A percentile compares a stretch with the other conserved stretches of the same genome.
Evolutionary conservation across 306 rosid species (phyloP).

Genomic region (Abrus precatorius): DNA sequence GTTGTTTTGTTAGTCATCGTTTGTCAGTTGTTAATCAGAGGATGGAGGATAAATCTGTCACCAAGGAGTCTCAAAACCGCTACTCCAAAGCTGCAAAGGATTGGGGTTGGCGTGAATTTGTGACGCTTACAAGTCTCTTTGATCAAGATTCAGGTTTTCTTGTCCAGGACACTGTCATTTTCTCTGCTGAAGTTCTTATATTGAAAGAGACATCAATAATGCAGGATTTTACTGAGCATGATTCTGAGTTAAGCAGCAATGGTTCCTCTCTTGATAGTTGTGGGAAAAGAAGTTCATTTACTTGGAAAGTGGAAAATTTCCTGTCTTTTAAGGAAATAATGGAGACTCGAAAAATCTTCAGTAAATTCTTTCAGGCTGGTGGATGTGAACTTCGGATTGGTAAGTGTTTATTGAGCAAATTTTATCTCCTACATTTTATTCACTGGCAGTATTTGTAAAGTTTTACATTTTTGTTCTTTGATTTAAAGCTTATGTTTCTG

Average conservation of each 20-base stretch:
- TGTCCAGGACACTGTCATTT: slow-evolving; percentile 91
- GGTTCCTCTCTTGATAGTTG: slow-evolving; percentile 63
- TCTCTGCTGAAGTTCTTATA: slow-evolving; percentile 98
- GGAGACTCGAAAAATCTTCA: slow-evolving; percentile 98
- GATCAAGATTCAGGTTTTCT: slow-evolving; percentile 99
- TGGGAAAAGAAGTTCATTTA: slow-evolving; percentile 82
- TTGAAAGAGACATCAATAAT: slow-evolving; percentile 90
- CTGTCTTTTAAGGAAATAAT: slow-evolving; percentile 96
- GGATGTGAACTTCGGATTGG: slow-evolving; percentile 99
- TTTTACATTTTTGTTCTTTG: slow-evolving; percentile 44
- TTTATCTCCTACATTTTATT: slow-evolving; percentile 41
- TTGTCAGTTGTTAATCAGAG: slow-evolving; percentile 94
- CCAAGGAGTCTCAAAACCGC: slow-evolving; percentile 98
- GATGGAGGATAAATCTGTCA: slow-evolving; percentile 94
- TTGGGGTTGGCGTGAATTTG: slow-evolving; percentile 99
- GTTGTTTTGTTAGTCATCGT: slow-evolving; percentile 99
- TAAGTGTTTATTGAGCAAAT: slow-evolving; percentile 53
- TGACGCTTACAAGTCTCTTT: slow-evolving; percentile 97
- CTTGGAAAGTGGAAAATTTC: slow-evolving; percentile 99
- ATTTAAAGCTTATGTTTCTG: slow-evolving; percentile 36
- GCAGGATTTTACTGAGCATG: slow-evolving; percentile 85
- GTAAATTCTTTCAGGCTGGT: slow-evolving; percentile 99
- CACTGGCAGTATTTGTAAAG: slow-evolving; percentile 35
- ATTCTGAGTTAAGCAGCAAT: slow-evolving; percentile 60
- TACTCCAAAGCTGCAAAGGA: slow-evolving; percentile 99